Conservation (phyloP, 2,329 filamentous ascomycete species). For the Xylariaceae sp. region DNA sequence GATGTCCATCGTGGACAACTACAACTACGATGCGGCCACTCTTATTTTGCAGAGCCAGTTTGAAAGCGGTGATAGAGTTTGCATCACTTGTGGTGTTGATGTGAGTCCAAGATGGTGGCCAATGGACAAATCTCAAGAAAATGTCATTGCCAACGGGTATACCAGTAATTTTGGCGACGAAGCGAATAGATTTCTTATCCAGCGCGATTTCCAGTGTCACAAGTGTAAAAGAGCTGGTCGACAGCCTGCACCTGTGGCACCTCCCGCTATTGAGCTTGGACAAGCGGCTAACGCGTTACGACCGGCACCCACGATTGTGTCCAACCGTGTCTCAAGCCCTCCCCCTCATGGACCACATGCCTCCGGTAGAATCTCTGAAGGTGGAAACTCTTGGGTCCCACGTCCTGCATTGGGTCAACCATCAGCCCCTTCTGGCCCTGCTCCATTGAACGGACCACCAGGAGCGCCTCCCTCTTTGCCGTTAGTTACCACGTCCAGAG, state of each 20-base stretch:
- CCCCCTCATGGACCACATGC: slow-evolving; percentile 23
- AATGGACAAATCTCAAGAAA: slow-evolving; percentile 50
- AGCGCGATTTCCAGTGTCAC: slow-evolving; percentile 67
- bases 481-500: slow-evolving; percentile 23
- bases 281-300: slow-evolving; percentile 25
- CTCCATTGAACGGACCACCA: slow-evolving; percentile 24
- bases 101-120: slow-evolving; percentile 73
- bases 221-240: slow-evolving; percentile 61
- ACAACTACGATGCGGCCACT: too few relatives aligned
- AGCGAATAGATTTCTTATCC: slow-evolving; percentile 55
- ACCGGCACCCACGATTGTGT: slow-evolving; percentile 24
- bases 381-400: slow-evolving; percentile 22
- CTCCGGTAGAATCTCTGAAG: slow-evolving; percentile 19
- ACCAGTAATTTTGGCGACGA: slow-evolving; percentile 50
- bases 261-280: slow-evolving; percentile 26
- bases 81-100: slow-evolving; percentile 63
- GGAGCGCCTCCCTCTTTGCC: slow-evolving; percentile 23
- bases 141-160: slow-evolving; percentile 49
- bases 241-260: slow-evolving; percentile 36
- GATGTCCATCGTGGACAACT: too few relatives aligned
- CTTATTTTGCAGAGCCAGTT: too few relatives aligned
- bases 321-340: slow-evolving; percentile 23
- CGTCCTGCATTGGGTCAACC: slow-evolving; percentile 21
- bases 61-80: slow-evolving; percentile 52
- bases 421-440: slow-evolving; percentile 16